Conservation (phyloP, 306 rosid genomes). For the Citrullus mucosospermus region DNA sequence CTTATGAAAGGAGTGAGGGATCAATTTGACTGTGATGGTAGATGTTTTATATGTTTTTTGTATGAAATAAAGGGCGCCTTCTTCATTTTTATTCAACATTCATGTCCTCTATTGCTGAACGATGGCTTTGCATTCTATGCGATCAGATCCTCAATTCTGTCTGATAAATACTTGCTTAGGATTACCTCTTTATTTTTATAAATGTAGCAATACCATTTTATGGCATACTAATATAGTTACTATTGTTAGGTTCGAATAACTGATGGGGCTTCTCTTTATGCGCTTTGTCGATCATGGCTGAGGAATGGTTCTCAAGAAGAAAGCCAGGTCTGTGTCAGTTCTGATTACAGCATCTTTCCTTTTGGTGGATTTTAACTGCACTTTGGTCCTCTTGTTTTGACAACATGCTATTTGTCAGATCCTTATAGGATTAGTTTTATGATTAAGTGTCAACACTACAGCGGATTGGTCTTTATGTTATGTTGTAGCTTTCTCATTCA, state of each 20-base stretch:
- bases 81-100: background rate
- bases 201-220: background rate
- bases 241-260: constrained; percentile 52
- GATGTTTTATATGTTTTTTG: background rate
- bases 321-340: constrained; percentile 40
- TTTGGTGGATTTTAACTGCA: background rate
- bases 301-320: constrained; percentile 59
- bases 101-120: background rate
- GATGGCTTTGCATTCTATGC: background rate
- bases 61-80: background rate
- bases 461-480: background rate
- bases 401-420: too few relatives aligned
- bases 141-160: background rate
- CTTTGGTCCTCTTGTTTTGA: background rate
- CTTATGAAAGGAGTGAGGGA: background rate
- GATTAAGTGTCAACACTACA: background rate
- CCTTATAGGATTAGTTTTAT: background rate
- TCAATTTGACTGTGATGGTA: background rate
- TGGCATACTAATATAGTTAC: constrained; percentile 12
- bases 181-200: background rate
- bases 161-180: background rate
- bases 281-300: constrained; percentile 84
- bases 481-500: background rate
- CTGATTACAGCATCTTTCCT: background rate
- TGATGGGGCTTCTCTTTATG: constrained; percentile 70